Conservation (phyloP, 2,329 filamentous ascomycete genomes). For the Fusarium nanum region DNA sequence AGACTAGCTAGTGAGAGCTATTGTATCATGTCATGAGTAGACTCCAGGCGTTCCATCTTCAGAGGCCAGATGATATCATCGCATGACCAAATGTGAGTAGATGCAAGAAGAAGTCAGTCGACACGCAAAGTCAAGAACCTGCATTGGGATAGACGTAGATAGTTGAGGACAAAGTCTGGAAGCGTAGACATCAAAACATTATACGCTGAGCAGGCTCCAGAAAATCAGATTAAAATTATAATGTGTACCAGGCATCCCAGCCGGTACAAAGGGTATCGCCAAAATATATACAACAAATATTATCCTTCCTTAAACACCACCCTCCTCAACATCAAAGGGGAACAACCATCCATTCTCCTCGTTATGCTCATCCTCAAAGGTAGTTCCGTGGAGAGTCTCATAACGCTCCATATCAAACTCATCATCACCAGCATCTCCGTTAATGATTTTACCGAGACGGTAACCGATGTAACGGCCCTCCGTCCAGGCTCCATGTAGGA, state of each 20-base stretch:
- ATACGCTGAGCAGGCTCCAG: neutral
- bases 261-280: neutral
- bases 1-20: no score
- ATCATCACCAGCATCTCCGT: constrained; percentile 17
- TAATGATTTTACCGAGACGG: constrained; percentile 51
- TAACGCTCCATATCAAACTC: constrained; percentile 31
- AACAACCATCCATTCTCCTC: constrained; percentile 34
- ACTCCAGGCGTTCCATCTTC: no score
- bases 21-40: no score
- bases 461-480: constrained; percentile 64
- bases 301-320: neutral
- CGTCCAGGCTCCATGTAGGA: constrained; percentile 71
- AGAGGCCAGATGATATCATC: neutral
- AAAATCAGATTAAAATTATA: neutral
- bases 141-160: no score
- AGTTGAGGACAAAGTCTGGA: no score
- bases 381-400: constrained; percentile 27
- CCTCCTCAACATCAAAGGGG: constrained; percentile 3
- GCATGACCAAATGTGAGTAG: neutral
- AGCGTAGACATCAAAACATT: no score
- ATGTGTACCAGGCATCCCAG: neutral
- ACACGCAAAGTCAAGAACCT: neutral
- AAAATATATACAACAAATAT: neutral
- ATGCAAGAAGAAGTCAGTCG: rapidly evolving
- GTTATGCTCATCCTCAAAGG: constrained; percentile 30